These are phyloP conservation scores for Rubia occidens DNA, from an alignment of 305 asterid genomes.

Conservation along the genomic window DNA sequence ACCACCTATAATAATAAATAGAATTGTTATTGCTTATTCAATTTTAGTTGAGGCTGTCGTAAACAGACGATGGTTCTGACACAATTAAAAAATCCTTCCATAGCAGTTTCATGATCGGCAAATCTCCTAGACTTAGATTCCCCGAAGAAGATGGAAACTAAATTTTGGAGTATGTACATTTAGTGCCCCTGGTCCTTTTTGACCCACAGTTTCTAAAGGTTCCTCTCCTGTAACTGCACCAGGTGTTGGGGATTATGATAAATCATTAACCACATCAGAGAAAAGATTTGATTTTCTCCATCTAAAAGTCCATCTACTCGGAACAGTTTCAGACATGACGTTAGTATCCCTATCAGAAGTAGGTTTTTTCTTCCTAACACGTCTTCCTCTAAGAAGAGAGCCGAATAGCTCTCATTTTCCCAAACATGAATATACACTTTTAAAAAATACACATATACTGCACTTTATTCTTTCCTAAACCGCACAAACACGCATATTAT, in stretches of 20 bases:
- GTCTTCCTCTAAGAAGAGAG: background rate
- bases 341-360: slow-evolving; percentile 22
- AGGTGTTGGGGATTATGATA: slow-evolving; percentile 44
- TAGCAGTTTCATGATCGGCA: slow-evolving; percentile 57
- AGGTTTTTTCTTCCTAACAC: slow-evolving; percentile 46
- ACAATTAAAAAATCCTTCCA: no score
- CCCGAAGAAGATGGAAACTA: slow-evolving; percentile 63
- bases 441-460: no score
- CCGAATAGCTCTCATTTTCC: no score
- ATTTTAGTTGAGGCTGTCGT: no score
- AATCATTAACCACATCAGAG: slow-evolving; percentile 29
- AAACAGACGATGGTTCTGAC: no score
- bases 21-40: no score
- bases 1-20: no score
- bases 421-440: slow-evolving; percentile 19
- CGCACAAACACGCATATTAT: no score
- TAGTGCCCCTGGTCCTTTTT: slow-evolving; percentile 23
- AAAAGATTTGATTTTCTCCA: slow-evolving; percentile 35
- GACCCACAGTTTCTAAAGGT: slow-evolving; percentile 21
- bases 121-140: slow-evolving; percentile 43
- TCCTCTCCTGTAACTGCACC: slow-evolving; percentile 53
- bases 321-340: background rate
- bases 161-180: slow-evolving; percentile 44
- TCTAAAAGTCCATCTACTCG: slow-evolving; percentile 81
- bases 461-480: no score